Evolutionary conservation across 805 yeast species (phyloP), one percentile per base, ranked within the genome.

Genomic region (Monosporozyma aerobia): DNA sequence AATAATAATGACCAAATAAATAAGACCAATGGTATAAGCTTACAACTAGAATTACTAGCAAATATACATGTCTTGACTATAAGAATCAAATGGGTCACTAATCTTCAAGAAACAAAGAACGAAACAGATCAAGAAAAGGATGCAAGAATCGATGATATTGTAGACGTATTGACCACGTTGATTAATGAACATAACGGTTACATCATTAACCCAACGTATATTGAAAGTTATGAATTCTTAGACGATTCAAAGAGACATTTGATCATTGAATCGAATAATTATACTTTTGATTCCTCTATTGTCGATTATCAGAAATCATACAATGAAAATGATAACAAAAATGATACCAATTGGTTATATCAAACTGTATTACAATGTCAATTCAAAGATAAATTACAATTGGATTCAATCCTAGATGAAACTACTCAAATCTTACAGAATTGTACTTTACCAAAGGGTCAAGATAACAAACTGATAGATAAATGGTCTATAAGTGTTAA

Each of bases 151-250:
- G 48, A 50, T 14, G 14, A 47, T 10, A 19, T 51, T 1, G 33
- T 51, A 3, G 19, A 25, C 6, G 43, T 45, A 27, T 32, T 52
- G n/a, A 35, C 56, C 13, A 35, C 30, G 13, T 19, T 41, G 7
- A 14, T 51, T 5, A 14, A 22, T n/a, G 27, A 44, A 11, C 48
- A 55, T 43, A 60, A 57, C 44, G 68, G 66, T n/a, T 44, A 35
- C 19, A 44, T 58, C 3, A 56, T 63, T 13, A 58, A 58, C 40
- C 59, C 63, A 30, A 54, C 41, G 14, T 51, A 57, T 23, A 60
- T 65, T 47, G 71, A 68, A 53, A 54, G 58, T 23, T 68, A 63
- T 55, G 68, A 68, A 50, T 65, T 59, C 53, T 53, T 63, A 13
- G 49, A 59, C 2, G 68, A 67, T 56, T 10, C 14, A 4, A 53